Evolutionary conservation across 768 basidiomycete species (phyloP).

Genomic region (Termitomyces eurrhizus): DNA sequence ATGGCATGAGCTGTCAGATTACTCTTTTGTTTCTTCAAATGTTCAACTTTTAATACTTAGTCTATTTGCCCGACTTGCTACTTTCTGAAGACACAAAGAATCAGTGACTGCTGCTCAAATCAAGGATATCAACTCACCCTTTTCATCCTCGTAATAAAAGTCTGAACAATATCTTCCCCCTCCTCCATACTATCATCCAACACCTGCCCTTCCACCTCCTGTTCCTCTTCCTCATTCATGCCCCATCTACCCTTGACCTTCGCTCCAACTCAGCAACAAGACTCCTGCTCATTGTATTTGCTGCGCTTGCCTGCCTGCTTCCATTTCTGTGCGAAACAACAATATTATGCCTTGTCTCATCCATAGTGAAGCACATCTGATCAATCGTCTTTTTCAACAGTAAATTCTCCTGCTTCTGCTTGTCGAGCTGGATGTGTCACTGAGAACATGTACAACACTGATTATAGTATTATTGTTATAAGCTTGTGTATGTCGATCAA

Average conservation of each 20-base stretch:
- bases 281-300: slow-evolving; percentile 65
- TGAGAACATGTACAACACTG: slow-evolving; percentile 63
- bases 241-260: slow-evolving; percentile 50
- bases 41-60: slow-evolving; percentile 35
- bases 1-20: slow-evolving; percentile 70
- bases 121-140: slow-evolving; percentile 57
- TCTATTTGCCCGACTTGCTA: no score
- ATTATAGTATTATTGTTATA: slow-evolving; percentile 87
- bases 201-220: no score
- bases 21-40: slow-evolving; percentile 68
- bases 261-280: slow-evolving; percentile 71
- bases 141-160: slow-evolving; percentile 84
- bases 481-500: slow-evolving; percentile 64
- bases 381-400: slow-evolving; percentile 97
- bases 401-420: no score
- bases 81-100: no score
- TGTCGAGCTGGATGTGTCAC: slow-evolving; percentile 65
- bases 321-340: slow-evolving; percentile 32
- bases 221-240: no score
- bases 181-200: no score
- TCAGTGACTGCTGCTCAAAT: no score
- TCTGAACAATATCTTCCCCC: slow-evolving; percentile 76
- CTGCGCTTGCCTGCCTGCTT: slow-evolving; percentile 44
- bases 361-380: slow-evolving; percentile 89
- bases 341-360: slow-evolving; percentile 70